Percentiles rank a stretch among this genome's conserved stretches.
These are phyloP conservation scores for Fusarium robinianum DNA, from an alignment of 2,329 filamentous ascomycete species.

Conservation along the genomic window DNA sequence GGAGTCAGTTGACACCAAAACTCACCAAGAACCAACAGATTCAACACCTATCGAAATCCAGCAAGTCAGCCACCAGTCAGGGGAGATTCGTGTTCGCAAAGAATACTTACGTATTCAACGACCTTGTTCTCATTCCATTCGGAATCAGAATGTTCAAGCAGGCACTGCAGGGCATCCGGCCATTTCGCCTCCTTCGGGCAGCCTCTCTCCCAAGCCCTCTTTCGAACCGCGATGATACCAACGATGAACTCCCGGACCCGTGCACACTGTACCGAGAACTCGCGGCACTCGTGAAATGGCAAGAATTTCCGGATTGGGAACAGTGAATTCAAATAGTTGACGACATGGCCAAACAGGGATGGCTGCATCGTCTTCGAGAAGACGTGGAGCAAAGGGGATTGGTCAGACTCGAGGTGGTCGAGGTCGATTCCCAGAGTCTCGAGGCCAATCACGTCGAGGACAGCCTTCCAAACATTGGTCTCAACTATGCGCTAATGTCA, in stretches of 20 bases:
- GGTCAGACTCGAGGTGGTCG: conserved; percentile 37
- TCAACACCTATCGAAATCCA: conserved; percentile 46
- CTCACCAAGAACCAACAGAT: conserved; percentile 48
- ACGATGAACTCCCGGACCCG: conserved; percentile 40
- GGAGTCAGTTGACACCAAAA: neutral
- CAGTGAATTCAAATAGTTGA: conserved; percentile 42
- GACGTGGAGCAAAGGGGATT: conserved; percentile 32
- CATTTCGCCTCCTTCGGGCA: neutral
- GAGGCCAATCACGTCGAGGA: conserved; percentile 43
- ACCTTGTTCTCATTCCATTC: conserved; percentile 36
- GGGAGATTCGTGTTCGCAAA: too few relatives aligned
- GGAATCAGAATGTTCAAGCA: conserved; percentile 39
- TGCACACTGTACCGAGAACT: conserved; percentile 41
- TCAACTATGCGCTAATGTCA: conserved; percentile 24
- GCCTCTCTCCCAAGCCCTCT: conserved; percentile 3
- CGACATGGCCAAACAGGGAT: conserved; percentile 29
- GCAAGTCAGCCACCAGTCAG: conserved; percentile 28
- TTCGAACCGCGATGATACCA: conserved; percentile 17
- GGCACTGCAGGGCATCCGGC: conserved; percentile 39
- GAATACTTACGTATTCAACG: conserved; percentile 37
- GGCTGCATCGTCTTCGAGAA: conserved; percentile 36
- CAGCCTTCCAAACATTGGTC: conserved; percentile 39
- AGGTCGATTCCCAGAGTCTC: conserved; percentile 43
- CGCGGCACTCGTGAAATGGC: conserved; percentile 43
- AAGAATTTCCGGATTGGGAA: conserved; percentile 44